Conservation (phyloP, 257 asterid genomes). For the Thymus mandschuricus region DNA sequence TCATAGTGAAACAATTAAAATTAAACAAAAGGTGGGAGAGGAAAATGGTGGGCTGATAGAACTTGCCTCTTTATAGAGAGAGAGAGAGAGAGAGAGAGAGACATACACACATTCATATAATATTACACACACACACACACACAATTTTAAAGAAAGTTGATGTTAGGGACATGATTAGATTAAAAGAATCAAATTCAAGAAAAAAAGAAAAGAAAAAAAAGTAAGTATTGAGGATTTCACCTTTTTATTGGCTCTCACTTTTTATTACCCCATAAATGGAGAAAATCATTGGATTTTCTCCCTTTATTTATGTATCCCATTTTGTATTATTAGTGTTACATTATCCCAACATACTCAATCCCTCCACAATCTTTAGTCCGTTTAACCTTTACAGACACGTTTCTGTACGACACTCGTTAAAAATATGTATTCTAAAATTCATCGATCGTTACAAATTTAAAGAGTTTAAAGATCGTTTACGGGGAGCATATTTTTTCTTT, state of each 20-base stretch:
- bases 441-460: no score
- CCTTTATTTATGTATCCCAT: constrained; percentile 4
- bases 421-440: no score
- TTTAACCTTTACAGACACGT: no score
- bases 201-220: background rate
- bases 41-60: constrained; percentile 35
- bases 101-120: background rate
- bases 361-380: no score
- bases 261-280: constrained; percentile 30
- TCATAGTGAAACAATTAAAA: constrained; percentile 40
- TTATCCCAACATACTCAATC: background rate
- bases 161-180: constrained; percentile 35
- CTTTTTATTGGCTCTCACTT: constrained; percentile 22
- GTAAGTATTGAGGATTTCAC: constrained; percentile 23
- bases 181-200: constrained; percentile 33
- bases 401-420: no score
- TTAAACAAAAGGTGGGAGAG: constrained; percentile 28
- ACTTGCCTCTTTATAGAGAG: constrained; percentile 45
- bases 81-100: constrained; percentile 26
- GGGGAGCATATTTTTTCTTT: no score
- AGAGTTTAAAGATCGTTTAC: no score
- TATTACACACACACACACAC: constrained; percentile 16
- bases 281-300: constrained; percentile 5
- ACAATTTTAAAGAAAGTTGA: constrained; percentile 35
- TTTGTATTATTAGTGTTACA: background rate